phyloP scores from a whole-genome alignment of 257 asterid genomes.

The Scutellaria minor region DNA sequence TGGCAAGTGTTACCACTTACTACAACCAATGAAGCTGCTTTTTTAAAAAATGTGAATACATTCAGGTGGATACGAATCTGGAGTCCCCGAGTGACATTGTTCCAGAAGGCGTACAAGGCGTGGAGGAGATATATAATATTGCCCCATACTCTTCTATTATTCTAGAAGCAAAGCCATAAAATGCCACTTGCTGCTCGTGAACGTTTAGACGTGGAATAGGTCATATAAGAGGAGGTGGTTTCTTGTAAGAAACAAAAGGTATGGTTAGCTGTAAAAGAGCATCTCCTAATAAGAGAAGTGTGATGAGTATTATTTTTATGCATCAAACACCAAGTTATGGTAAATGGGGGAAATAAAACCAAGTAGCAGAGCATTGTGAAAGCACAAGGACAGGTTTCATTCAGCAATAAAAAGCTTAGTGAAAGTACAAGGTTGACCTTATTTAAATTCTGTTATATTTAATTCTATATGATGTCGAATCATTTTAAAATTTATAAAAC shows the following conservation, averaged over 20 bases:
- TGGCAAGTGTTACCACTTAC: background rate
- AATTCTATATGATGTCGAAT: too few species aligned
- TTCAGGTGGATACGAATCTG: slow-evolving; percentile 92
- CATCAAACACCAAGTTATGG: background rate
- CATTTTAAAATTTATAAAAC: too few species aligned
- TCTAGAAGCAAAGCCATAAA: slow-evolving; percentile 71
- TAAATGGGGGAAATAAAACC: too few species aligned
- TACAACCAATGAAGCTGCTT: slow-evolving; percentile 8
- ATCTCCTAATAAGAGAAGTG: background rate
- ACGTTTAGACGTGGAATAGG: background rate
- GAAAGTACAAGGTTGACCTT: too few species aligned
- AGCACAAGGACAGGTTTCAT: too few species aligned
- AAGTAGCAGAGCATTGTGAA: too few species aligned
- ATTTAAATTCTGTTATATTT: too few species aligned
- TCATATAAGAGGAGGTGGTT: background rate
- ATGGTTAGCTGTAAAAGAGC: background rate
- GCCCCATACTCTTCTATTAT: slow-evolving; percentile 82
- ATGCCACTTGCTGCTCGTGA: background rate
- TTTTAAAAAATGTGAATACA: background rate
- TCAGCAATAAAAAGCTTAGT: too few species aligned
- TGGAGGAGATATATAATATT: slow-evolving; percentile 54
- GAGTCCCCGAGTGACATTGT: slow-evolving; percentile 72
- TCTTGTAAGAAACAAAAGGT: too few species aligned
- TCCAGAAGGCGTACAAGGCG: slow-evolving; percentile 68
- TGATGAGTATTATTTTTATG: background rate